A percentile compares a stretch with the other conserved stretches of the same genome.
Conservation (phyloP, 2,329 filamentous ascomycete species). For the Calonectria leucothoes region DNA sequence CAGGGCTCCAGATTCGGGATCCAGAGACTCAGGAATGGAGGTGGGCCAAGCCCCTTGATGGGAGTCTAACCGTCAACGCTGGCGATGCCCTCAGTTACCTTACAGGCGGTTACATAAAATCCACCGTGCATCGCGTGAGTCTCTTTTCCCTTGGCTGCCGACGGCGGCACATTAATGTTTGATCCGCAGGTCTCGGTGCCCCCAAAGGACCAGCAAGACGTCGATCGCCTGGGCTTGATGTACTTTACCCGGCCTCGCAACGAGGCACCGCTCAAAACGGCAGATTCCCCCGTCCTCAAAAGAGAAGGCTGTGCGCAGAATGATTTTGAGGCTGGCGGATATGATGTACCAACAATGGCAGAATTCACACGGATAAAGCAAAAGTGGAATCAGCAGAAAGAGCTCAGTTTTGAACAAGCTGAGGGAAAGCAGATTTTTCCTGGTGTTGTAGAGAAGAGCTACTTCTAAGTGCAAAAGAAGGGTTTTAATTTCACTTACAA, state of each 20-base stretch:
- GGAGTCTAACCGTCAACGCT: slow-evolving; percentile 63
- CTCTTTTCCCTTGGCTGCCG: too few relatives aligned
- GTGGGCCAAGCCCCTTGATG: slow-evolving; percentile 60
- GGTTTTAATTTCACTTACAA: background rate
- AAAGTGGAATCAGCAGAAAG: slow-evolving; percentile 48
- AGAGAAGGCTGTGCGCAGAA: slow-evolving; percentile 46
- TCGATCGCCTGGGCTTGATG: slow-evolving; percentile 60
- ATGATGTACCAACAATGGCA: slow-evolving; percentile 46
- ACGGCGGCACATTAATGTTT: background rate
- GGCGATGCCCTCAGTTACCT: slow-evolving; percentile 61
- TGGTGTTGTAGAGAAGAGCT: background rate
- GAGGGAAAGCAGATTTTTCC: slow-evolving; percentile 8
- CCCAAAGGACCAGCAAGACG: slow-evolving; percentile 54
- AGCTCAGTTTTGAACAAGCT: slow-evolving; percentile 6
- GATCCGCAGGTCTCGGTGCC: slow-evolving; percentile 49
- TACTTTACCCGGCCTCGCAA: slow-evolving; percentile 62
- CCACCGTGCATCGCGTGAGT: slow-evolving; percentile 51
- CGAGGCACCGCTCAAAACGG: slow-evolving; percentile 48
- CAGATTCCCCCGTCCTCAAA: slow-evolving; percentile 50
- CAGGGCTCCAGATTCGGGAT: slow-evolving; percentile 66
- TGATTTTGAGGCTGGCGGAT: slow-evolving; percentile 48
- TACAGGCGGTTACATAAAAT: slow-evolving; percentile 60
- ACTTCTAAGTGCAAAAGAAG: background rate
- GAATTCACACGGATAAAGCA: slow-evolving; percentile 50
- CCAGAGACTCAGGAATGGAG: slow-evolving; percentile 59